Percentiles rank a stretch among this genome's conserved stretches.
These are phyloP conservation scores for Protostelium mycophagum DNA, from an alignment of 78 protist species.

Conservation along the genomic window DNA sequence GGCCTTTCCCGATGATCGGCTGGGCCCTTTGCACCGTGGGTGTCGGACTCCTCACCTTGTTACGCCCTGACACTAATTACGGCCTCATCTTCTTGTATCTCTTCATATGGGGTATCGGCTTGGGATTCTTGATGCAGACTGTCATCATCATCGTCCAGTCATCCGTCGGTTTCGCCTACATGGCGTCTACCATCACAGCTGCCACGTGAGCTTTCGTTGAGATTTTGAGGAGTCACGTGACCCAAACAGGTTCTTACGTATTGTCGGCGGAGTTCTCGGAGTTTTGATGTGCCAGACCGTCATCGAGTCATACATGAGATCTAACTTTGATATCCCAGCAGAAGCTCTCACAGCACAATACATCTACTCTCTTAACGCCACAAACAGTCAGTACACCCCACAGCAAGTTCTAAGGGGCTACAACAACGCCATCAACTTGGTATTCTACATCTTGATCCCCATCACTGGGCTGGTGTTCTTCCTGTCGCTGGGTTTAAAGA, in stretches of 20 bases:
- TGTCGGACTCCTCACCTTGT: neutral
- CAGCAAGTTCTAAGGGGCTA: neutral
- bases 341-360: neutral
- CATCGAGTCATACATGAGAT: neutral
- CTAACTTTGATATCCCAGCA: neutral
- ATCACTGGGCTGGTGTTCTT: neutral
- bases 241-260: conserved; percentile 44
- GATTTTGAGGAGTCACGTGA: conserved; percentile 2
- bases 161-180: conserved; percentile 15
- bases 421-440: neutral
- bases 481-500: neutral
- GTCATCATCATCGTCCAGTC: conserved; percentile 45
- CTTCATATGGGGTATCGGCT: conserved; percentile 26
- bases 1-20: neutral
- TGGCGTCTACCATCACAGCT: conserved; percentile 30
- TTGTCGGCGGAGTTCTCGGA: conserved; percentile 38
- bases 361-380: neutral
- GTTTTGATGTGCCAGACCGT: neutral
- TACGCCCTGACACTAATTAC: neutral
- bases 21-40: neutral
- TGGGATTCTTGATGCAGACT: conserved; percentile 57
- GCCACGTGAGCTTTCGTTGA: neutral
- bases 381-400: no score
- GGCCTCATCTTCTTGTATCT: neutral
- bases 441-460: neutral